phyloP scores from a whole-genome alignment of 106 monocot genomes.

The Vanilla planifolia region DNA sequence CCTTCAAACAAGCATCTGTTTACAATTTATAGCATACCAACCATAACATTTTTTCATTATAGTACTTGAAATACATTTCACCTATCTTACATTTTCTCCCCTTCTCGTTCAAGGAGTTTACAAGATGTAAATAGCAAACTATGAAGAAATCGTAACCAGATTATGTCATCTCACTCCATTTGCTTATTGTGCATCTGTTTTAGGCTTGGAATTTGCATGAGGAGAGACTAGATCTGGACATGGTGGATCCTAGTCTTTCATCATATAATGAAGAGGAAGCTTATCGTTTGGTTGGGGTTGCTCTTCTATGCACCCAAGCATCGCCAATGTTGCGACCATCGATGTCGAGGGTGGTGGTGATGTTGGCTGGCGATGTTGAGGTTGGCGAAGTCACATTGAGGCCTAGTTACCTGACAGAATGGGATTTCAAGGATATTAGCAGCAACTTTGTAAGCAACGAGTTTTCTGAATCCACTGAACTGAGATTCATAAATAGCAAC shows the following conservation, averaged over 20 bases:
- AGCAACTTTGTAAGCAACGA: slow-evolving; percentile 16
- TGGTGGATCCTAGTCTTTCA: slow-evolving; percentile 49
- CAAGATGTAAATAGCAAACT: neutral
- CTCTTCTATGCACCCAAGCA: slow-evolving; percentile 80
- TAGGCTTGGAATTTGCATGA: slow-evolving; percentile 77
- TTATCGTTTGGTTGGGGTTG: slow-evolving; percentile 38
- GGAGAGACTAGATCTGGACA: slow-evolving; percentile 33
- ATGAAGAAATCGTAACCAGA: neutral
- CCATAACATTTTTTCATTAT: neutral
- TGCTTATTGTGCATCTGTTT: neutral
- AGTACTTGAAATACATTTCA: neutral
- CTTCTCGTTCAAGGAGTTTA: neutral
- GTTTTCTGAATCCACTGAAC: slow-evolving; percentile 7
- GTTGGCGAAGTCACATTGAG: slow-evolving; percentile 38
- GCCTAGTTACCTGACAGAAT: slow-evolving; percentile 74
- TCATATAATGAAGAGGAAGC: slow-evolving; percentile 35
- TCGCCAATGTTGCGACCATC: slow-evolving; percentile 55
- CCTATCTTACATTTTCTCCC: neutral
- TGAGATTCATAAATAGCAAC: slow-evolving; percentile 3
- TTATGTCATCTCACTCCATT: neutral
- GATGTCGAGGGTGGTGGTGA: slow-evolving; percentile 86
- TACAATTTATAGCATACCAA: too few species aligned
- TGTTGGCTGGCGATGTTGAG: slow-evolving; percentile 71
- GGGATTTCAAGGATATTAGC: slow-evolving; percentile 52
- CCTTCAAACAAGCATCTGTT: too few species aligned